phyloP scores from a whole-genome alignment of 2,329 filamentous ascomycete species.

The Beauveria australis region DNA sequence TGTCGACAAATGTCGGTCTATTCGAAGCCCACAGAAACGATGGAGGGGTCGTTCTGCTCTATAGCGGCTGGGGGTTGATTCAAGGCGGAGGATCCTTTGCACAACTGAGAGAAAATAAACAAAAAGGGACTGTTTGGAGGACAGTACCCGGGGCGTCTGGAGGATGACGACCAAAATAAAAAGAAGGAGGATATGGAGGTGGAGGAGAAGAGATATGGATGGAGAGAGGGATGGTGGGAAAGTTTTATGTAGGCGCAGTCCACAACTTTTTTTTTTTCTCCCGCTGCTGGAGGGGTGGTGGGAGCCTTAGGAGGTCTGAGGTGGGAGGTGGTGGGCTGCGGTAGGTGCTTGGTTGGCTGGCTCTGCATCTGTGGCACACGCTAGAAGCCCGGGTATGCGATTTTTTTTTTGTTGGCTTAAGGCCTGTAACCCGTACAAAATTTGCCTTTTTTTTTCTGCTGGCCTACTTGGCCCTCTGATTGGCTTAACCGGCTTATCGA shows the following conservation, averaged over 20 bases:
- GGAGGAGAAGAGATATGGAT: conserved; percentile 25
- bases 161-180: conserved; percentile 33
- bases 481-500: conserved; percentile 9
- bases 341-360: neutral
- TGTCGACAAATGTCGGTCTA: conserved; percentile 14
- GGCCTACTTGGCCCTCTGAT: neutral
- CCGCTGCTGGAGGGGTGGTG: conserved; percentile 10
- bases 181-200: conserved; percentile 23
- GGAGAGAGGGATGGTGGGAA: conserved; percentile 22
- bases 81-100: conserved; percentile 26
- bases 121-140: conserved; percentile 20
- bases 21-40: conserved; percentile 27
- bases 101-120: conserved; percentile 18
- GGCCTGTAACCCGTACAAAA: neutral
- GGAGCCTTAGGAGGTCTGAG: neutral
- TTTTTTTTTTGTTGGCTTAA: neutral
- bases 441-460: neutral
- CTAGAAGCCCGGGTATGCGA: conserved; percentile 1
- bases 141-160: conserved; percentile 30
- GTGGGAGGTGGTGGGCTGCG: neutral
- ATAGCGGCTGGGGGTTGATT: conserved; percentile 29
- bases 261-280: conserved; percentile 25
- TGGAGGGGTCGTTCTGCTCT: conserved; percentile 38
- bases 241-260: conserved; percentile 27
- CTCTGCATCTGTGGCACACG: neutral